Percentiles rank a stretch among this genome's conserved stretches.
phyloP scores from a whole-genome alignment of 768 basidiomycete genomes.

The Albatrellus ellisii region DNA sequence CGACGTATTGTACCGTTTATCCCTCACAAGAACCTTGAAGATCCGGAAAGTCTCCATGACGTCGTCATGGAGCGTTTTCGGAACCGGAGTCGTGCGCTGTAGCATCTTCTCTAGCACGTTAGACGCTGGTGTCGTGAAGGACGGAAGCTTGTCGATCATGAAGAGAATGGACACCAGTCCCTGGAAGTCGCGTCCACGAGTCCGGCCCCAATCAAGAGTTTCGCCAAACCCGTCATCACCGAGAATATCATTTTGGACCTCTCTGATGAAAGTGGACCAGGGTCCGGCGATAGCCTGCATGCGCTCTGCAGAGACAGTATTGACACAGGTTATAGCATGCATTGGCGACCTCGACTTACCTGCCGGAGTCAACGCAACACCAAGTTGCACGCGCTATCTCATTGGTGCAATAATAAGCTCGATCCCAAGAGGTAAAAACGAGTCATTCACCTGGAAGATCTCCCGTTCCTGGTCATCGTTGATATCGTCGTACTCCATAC shows the following conservation, averaged over 20 bases:
- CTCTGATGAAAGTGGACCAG: slow-evolving; percentile 45
- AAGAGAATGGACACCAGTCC: slow-evolving; percentile 20
- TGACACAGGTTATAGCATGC: slow-evolving; percentile 1
- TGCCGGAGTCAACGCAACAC: slow-evolving; percentile 64
- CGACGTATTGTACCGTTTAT: slow-evolving; percentile 20
- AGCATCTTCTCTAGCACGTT: slow-evolving; percentile 20
- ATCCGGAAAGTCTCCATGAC: slow-evolving; percentile 32
- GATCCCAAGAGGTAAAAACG: background rate
- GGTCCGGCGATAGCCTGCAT: slow-evolving; percentile 51
- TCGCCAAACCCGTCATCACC: slow-evolving; percentile 21
- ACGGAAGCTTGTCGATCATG: slow-evolving; percentile 17
- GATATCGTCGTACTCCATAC: slow-evolving; percentile 55
- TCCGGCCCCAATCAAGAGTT: slow-evolving; percentile 23
- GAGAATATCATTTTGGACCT: slow-evolving; percentile 34
- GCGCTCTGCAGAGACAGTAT: slow-evolving; percentile 31
- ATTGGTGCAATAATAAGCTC: background rate
- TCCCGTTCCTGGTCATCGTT: slow-evolving; percentile 45
- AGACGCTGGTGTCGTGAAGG: slow-evolving; percentile 10
- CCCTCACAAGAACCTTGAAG: slow-evolving; percentile 31
- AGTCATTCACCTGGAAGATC: slow-evolving; percentile 50
- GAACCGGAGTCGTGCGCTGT: slow-evolving; percentile 17
- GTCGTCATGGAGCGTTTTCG: slow-evolving; percentile 18
- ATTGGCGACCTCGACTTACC: slow-evolving; percentile 22
- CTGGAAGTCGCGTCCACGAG: slow-evolving; percentile 26
- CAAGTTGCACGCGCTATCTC: slow-evolving; percentile 66